Percentiles rank a stretch among this genome's conserved stretches.
Conservation (phyloP, 2,329 filamentous ascomycete species). For the Mariannaea sp. region DNA sequence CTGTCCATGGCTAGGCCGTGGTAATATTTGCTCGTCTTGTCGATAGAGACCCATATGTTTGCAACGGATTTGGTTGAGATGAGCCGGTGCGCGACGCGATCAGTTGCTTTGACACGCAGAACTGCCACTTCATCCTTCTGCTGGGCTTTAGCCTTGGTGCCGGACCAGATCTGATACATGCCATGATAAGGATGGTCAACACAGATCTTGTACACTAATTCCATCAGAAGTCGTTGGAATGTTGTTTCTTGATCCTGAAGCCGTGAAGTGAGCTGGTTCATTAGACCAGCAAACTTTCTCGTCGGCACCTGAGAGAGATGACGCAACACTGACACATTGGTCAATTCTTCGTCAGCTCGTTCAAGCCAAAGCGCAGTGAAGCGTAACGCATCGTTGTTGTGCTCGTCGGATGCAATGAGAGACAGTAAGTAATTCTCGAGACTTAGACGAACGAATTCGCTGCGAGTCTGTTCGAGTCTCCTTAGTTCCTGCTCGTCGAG, state of each 20-base stretch:
- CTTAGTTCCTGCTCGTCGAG: slow-evolving; percentile 87
- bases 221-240: slow-evolving; percentile 79
- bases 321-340: slow-evolving; percentile 76
- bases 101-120: slow-evolving; percentile 75
- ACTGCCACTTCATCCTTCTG: slow-evolving; percentile 75
- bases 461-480: slow-evolving; percentile 74
- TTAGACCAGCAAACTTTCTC: slow-evolving; percentile 87
- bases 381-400: slow-evolving; percentile 86
- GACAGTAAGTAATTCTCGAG: slow-evolving; percentile 92
- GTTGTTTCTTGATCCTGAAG: slow-evolving; percentile 70
- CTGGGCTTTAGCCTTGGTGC: slow-evolving; percentile 70
- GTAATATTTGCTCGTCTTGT: slow-evolving; percentile 72
- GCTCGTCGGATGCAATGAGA: slow-evolving; percentile 81
- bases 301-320: slow-evolving; percentile 78
- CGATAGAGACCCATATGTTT: slow-evolving; percentile 71
- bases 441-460: slow-evolving; percentile 84
- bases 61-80: slow-evolving; percentile 55
- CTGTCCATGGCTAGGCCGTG: slow-evolving; percentile 67
- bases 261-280: slow-evolving; percentile 96
- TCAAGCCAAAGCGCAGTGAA: slow-evolving; percentile 96
- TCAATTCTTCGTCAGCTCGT: slow-evolving; percentile 73
- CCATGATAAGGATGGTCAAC: slow-evolving; percentile 93
- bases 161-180: slow-evolving; percentile 95
- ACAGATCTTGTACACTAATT: slow-evolving; percentile 82
- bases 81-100: slow-evolving; percentile 67